These are phyloP conservation scores for Leccinum variicolor DNA, from an alignment of 768 basidiomycete genomes.

Conservation along the genomic window DNA sequence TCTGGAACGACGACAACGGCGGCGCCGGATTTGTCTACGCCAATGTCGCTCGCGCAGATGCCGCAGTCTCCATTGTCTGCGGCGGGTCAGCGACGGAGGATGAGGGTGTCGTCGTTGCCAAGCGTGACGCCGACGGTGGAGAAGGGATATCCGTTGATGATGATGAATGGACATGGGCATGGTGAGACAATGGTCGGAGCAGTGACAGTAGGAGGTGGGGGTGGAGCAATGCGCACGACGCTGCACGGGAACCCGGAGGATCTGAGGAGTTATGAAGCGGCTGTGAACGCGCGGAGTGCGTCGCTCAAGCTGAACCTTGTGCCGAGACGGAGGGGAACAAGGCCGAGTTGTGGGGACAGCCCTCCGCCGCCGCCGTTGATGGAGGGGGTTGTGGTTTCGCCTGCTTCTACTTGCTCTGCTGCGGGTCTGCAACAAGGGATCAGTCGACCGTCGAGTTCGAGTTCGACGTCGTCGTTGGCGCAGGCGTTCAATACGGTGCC, in stretches of 20 bases:
- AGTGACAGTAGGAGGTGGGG: conserved; percentile 17
- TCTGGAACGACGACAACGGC: background rate
- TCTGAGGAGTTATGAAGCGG: conserved; percentile 68
- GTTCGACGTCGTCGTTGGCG: conserved; percentile 38
- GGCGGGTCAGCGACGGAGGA: conserved; percentile 37
- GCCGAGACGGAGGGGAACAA: conserved; percentile 36
- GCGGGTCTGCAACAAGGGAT: conserved; percentile 21
- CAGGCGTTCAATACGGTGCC: conserved; percentile 37
- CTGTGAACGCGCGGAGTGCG: conserved; percentile 65
- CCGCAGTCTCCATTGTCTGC: conserved; percentile 27
- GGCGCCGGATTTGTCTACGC: conserved; percentile 4
- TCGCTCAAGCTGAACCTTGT: conserved; percentile 56
- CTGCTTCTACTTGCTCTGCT: background rate
- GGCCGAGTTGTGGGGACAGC: conserved; percentile 5
- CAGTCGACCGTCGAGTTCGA: conserved; percentile 38
- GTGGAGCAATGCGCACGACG: conserved; percentile 34
- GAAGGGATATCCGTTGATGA: conserved; percentile 17
- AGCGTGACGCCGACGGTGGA: conserved; percentile 59
- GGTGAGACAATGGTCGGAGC: conserved; percentile 3
- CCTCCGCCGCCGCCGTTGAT: conserved; percentile 20
- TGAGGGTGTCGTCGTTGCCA: conserved; percentile 65
- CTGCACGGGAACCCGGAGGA: conserved; percentile 54
- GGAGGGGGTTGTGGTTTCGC: background rate
- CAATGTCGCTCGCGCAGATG: conserved; percentile 13
- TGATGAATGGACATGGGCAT: conserved; percentile 15